Conservation (phyloP, 2,329 filamentous ascomycete genomes). For the Neofusicoccum laricinum region DNA sequence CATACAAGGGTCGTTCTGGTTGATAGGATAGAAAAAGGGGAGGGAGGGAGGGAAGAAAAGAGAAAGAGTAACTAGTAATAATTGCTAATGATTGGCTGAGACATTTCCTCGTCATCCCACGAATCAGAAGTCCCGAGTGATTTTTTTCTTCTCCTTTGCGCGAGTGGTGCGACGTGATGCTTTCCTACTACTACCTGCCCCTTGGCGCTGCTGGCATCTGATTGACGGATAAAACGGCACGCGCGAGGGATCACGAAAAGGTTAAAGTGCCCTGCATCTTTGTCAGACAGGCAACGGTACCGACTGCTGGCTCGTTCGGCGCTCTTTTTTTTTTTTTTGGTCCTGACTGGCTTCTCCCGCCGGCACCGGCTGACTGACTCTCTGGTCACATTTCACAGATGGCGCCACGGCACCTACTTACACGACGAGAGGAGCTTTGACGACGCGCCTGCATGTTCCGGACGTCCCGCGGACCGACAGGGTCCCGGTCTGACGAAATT, state of each 20-base stretch:
- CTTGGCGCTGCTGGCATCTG: background rate
- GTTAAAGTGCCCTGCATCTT: background rate
- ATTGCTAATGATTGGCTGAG: slow-evolving; percentile 11
- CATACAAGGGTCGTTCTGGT: background rate
- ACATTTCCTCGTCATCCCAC: background rate
- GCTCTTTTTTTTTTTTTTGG: too few species aligned
- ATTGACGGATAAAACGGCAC: background rate
- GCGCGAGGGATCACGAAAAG: background rate
- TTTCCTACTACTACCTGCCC: too few species aligned
- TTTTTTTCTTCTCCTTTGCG: background rate
- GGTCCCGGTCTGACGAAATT: too few species aligned
- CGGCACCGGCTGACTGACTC: too few species aligned
- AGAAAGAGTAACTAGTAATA: background rate
- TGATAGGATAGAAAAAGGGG: background rate
- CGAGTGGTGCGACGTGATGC: background rate
- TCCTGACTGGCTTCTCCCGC: too few species aligned
- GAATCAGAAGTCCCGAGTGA: background rate
- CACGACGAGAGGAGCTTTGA: too few species aligned
- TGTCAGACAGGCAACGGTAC: too few species aligned
- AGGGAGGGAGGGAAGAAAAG: background rate
- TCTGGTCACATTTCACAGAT: too few species aligned
- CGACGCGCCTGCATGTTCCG: too few species aligned
- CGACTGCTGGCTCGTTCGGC: too few species aligned
- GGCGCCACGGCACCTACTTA: too few species aligned
- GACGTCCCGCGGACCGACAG: too few species aligned